A percentile compares a stretch with the other conserved stretches of the same genome.
These are phyloP conservation scores for Debaryomyces fabryi DNA, from an alignment of 1,139 yeast species.

Conservation along the genomic window DNA sequence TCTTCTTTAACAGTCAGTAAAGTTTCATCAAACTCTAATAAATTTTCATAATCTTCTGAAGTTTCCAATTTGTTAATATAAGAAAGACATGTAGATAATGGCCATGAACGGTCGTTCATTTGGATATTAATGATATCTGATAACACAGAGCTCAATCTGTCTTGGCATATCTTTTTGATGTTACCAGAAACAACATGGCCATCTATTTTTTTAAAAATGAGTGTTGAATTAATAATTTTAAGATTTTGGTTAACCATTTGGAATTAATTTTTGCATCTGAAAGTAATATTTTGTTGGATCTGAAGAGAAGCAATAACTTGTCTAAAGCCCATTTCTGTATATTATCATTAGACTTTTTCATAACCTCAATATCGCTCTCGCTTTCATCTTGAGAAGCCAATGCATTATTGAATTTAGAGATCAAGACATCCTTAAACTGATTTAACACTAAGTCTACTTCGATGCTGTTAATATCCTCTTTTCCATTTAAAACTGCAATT, in stretches of 20 bases:
- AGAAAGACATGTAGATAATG: constrained; percentile 44
- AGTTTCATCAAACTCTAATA: constrained; percentile 58
- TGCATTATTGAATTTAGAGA: constrained; percentile 25
- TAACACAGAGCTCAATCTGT: constrained; percentile 66
- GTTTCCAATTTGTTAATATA: constrained; percentile 31
- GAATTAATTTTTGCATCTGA: constrained; percentile 7
- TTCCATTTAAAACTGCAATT: constrained; percentile 33
- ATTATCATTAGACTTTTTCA: constrained; percentile 38
- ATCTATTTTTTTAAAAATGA: constrained; percentile 51
- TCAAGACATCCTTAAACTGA: constrained; percentile 27
- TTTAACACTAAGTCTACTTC: constrained; percentile 19
- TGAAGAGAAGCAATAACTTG: constrained; percentile 58
- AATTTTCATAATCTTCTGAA: constrained; percentile 27
- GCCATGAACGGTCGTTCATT: constrained; percentile 61
- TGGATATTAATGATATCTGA: constrained; percentile 55
- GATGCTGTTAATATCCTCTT: constrained; percentile 17
- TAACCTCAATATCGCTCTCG: constrained; percentile 17
- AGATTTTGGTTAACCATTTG: constrained; percentile 43
- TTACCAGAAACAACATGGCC: constrained; percentile 28
- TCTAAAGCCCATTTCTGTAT: constrained; percentile 71
- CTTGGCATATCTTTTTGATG: constrained; percentile 50
- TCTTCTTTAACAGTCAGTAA: constrained; percentile 51
- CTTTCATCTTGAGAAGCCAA: constrained; percentile 23
- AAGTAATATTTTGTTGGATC: constrained; percentile 45
- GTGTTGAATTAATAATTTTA: constrained; percentile 53